Base-by-base conservation (phyloP, 306 rosid genomes). In the Cucumis melo region DNA sequence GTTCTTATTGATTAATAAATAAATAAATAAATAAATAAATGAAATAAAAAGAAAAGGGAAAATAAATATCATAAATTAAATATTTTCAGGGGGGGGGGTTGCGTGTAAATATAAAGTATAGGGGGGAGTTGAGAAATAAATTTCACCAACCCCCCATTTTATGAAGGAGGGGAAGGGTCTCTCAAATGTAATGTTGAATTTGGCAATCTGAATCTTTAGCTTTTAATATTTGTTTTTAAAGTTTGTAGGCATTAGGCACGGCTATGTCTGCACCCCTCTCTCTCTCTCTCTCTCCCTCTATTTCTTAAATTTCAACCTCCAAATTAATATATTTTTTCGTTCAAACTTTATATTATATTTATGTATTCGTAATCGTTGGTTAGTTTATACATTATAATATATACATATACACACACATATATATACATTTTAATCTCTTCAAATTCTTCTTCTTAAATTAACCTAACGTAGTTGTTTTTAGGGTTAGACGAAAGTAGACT, bases 161-260 rank as follows among this genome's bases (percentile, higher is more conserved):
- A 46, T 27, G 76, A 2, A 50, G 76, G 76, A 72, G 59, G 24
- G 23, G 13, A 24, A 32, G 42, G 2, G 29, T 0, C 10, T 19
- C 46, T 9, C 24, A 19, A 36, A 66, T 66, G 32, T 44, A 42
- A 24, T 67, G 5, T 48, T 42, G 20, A 46, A 3, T 24, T 42
- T 42, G 54, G 21, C 56, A 70, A 27, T 50, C 17, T 68, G 56
- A 68, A 68, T 42, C 74, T 68, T 68, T 68, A 20, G 71, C 71
- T 32, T 65, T 66, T 66, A 66, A 66, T 66, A 17, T 66, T 68
- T 2, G 60, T 29, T 71, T 71, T 48, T 14, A 48, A 71, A 71
- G 76, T 71, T 71, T 71, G 76, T 73, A 73, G 77, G 61, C 61
- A 73, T 73, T 73, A 73, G 77, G 77, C 77, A 73, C 77, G 77